Base-by-base conservation (phyloP, 1,139 yeast genomes). In the Geotrichum klebahnii region DNA sequence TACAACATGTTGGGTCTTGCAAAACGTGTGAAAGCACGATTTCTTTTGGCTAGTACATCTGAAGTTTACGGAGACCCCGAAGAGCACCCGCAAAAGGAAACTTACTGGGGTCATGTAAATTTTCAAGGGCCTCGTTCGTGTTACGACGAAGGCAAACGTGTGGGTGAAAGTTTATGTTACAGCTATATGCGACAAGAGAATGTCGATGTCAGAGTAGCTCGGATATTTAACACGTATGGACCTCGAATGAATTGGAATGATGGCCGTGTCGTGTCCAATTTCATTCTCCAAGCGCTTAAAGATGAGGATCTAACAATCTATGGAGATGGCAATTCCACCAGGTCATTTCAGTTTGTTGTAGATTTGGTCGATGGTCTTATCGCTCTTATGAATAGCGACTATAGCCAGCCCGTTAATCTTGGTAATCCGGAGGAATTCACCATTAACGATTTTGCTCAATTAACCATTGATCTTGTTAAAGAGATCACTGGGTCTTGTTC, bases 161-260 rank as follows among this genome's bases (percentile, higher is more conserved):
- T 59, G 9, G 59, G 63, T 3, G 64, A 60, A 52, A 57, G 62
- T 2, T 46, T 60, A 42, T 59, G 63, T 9, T 60, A 60, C 49
- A 55, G 61, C 17, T 60, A 60, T 40, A 44, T 44, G 40, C 52
- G 57, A 14, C 63, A 60, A 36, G 62, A 59, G 8, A 53, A 53
- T 3, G 62, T 59, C 8, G 63, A 60, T 19, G 57, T 60, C 3
- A 53, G 64, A 3, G 61, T 60, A 5, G 64, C 64, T 2, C 54
- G 64, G 6, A 60, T 60, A 14, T 60, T 60, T 53, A 60, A 60
- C 44, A 60, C 64, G 6, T 60, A 57, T 41, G 64, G 64, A 5
- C 64, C 64, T 2, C 53, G 64, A 23, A 60, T 60, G 63, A 59
- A 57, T 39, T 60, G 63, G 63, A 60, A 60, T 41, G 64, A 60